phyloP scores from a whole-genome alignment of 768 basidiomycete species.

The Bullera alba region DNA sequence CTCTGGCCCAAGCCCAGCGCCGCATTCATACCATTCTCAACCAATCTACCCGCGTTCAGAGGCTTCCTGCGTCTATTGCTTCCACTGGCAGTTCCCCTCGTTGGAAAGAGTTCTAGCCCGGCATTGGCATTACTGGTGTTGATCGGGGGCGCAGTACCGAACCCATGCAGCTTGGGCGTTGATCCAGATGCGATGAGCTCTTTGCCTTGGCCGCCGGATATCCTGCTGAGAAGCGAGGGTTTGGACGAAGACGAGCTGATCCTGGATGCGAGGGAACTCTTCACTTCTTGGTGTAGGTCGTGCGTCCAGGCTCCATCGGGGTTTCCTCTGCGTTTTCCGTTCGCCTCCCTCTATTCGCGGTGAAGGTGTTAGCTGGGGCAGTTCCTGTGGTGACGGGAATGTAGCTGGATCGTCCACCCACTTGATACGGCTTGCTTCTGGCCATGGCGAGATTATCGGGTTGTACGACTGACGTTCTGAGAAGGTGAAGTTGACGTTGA shows the following conservation, averaged over 20 bases:
- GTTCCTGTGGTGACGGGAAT: background rate
- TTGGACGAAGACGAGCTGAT: background rate
- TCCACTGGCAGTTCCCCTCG: background rate
- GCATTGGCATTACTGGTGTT: slow-evolving; percentile 24
- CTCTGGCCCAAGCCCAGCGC: slow-evolving; percentile 7
- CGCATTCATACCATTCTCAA: slow-evolving; percentile 12
- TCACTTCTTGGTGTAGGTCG: slow-evolving; percentile 24
- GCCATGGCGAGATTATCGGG: background rate
- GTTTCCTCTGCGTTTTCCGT: slow-evolving; percentile 8
- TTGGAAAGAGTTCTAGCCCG: slow-evolving; percentile 29
- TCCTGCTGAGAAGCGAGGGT: slow-evolving; percentile 8
- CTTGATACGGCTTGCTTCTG: slow-evolving; percentile 14
- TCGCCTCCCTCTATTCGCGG: no score
- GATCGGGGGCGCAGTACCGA: slow-evolving; percentile 7
- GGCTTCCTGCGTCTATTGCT: background rate
- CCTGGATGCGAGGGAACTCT: slow-evolving; percentile 10
- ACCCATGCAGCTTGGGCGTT: slow-evolving; percentile 17
- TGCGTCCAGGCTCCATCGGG: slow-evolving; percentile 41
- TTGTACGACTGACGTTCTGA: no score
- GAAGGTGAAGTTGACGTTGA: no score
- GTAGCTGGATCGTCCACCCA: slow-evolving; percentile 6
- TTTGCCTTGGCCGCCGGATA: slow-evolving; percentile 26
- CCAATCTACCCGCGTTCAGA: slow-evolving; percentile 6
- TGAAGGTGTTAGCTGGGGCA: background rate
- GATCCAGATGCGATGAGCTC: slow-evolving; percentile 18